Conservation (phyloP, 345 rosid genomes). For the Cardamine resedifolia region DNA sequence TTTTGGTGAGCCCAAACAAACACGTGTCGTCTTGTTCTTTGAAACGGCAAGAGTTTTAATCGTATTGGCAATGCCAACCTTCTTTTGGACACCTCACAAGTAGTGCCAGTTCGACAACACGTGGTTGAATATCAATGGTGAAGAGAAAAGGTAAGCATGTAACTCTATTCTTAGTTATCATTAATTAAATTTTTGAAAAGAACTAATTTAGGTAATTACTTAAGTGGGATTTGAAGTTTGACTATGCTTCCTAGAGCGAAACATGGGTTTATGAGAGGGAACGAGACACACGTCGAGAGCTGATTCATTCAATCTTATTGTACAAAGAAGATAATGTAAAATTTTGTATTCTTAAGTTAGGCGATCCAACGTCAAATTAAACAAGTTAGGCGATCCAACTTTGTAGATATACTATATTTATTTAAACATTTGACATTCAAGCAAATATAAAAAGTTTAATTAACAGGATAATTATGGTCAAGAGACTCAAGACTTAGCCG, state of each 20-base stretch:
- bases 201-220: neutral
- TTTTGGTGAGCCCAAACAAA: neutral
- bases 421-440: neutral
- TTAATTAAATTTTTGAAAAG: constrained; percentile 4
- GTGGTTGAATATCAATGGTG: neutral
- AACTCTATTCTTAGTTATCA: neutral
- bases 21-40: constrained; percentile 15
- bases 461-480: neutral
- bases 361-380: neutral
- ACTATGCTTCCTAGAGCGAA: constrained; percentile 18
- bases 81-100: constrained; percentile 17
- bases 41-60: constrained; percentile 30
- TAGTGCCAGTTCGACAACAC: neutral
- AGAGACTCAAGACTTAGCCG: neutral
- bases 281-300: neutral
- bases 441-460: neutral
- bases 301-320: neutral
- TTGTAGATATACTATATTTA: neutral
- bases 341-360: neutral
- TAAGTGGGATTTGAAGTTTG: constrained; percentile 17
- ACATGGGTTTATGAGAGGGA: constrained; percentile 7
- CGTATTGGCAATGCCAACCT: constrained; percentile 35
- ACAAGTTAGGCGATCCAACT: constrained; percentile 5
- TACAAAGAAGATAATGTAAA: neutral
- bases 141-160: neutral